Evolutionary conservation across 768 basidiomycete species (phyloP).

Genomic region (Omphalotus guepiniiformis): DNA sequence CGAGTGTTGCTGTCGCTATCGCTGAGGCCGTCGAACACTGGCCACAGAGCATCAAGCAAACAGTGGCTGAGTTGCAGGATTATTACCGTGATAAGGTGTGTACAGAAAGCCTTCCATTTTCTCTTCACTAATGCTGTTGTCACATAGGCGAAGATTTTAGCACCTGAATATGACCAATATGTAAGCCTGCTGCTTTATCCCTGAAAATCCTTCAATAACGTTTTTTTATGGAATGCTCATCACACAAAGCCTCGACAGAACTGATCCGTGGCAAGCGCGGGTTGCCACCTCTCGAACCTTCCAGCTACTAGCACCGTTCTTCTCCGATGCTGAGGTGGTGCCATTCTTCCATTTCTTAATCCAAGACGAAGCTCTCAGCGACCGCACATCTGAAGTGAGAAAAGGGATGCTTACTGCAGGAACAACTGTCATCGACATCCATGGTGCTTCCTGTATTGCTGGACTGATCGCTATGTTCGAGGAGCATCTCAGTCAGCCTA

Average conservation of each 20-base stretch:
- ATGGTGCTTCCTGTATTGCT: conserved; percentile 69
- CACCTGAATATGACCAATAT: conserved; percentile 92
- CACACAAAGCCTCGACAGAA: conserved; percentile 75
- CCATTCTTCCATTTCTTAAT: conserved; percentile 85
- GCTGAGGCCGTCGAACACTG: conserved; percentile 72
- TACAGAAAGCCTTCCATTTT: not conserved
- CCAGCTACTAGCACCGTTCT: conserved; percentile 59
- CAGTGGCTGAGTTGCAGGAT: conserved; percentile 53
- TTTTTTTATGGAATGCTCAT: conserved; percentile 91
- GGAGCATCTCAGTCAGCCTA: conserved; percentile 54
- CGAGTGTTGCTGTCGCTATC: conserved; percentile 65
- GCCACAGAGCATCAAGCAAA: conserved; percentile 49
- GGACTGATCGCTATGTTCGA: conserved; percentile 82
- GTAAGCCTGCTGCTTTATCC: conserved; percentile 37
- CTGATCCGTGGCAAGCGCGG: conserved; percentile 86
- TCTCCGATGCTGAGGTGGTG: conserved; percentile 57
- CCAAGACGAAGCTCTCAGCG: conserved; percentile 82
- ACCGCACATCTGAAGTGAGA: conserved; percentile 76
- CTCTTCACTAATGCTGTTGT: not conserved
- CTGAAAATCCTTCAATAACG: conserved; percentile 10
- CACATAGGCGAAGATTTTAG: conserved; percentile 74
- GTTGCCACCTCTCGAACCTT: conserved; percentile 70
- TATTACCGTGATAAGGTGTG: conserved; percentile 82
- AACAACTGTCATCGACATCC: conserved; percentile 73
- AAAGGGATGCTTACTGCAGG: conserved; percentile 86